Evolutionary conservation across 2,329 filamentous ascomycete genomes (phyloP), one percentile per base, ranked within the genome.

Genomic region (Trichophaea hybrida): DNA sequence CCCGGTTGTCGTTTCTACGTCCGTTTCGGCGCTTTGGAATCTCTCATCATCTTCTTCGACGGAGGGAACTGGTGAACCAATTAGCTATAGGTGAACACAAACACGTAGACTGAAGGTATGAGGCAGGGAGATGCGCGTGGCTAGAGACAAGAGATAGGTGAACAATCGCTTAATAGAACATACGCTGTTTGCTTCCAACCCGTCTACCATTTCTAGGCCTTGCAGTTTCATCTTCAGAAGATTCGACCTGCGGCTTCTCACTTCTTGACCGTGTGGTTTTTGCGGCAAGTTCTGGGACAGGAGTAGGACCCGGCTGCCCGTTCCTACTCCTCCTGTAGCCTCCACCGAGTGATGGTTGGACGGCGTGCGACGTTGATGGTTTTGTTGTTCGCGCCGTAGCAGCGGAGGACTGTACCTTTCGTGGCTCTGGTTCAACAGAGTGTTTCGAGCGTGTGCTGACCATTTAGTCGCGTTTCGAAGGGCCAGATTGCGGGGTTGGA

Each of bases 11-110:
- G 24, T 24, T 24, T 69, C 59, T 35, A 72, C 65, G 1, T 71
- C 73, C 5, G 70, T 71, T 2, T 71, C 71, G 13, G 72, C 71
- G 46, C 24, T 17, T 55, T 31, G 15, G n/a, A 24, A 24, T 24
- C 24, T 24, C 24, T 24, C 24, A 24, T 24, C 24, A 17, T 46
- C 40, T 17, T 46, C 40, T 46, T 6, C 24, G 40, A 46, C 40
- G 5, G 40, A 46, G 40, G 40, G 24, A 46, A 46, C 40, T 46
- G 24, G 24, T 24, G 24, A 24, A 3, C 24, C 3, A 24, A 24
- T 43, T 43, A 43, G 38, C 38, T 15, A 43, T 43, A 43, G 10
- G 38, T 10, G 4, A 43, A 43, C 10, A 43, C 38, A 43, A 15
- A 43, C 10, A 43, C 38, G n/a, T 43, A 43, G 38, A 15, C 10